Conservation (phyloP, 257 asterid species). For the Solanum clarkiae region DNA sequence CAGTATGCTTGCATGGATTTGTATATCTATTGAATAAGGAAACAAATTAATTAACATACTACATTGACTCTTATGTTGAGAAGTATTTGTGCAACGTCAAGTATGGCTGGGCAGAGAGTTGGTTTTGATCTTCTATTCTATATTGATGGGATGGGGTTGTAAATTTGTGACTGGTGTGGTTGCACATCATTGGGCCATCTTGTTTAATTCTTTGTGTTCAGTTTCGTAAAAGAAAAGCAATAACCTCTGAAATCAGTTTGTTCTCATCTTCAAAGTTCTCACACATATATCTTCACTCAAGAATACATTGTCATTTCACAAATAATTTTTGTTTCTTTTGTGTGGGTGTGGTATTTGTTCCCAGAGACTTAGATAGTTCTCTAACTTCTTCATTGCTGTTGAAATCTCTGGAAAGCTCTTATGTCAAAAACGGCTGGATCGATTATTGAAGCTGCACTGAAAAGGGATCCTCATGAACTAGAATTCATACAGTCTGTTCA, state of each 20-base stretch:
- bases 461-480: slow-evolving; percentile 91
- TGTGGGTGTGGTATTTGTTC: neutral
- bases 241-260: neutral
- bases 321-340: neutral
- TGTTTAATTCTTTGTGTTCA: neutral
- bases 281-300: neutral
- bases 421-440: slow-evolving; percentile 99
- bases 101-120: neutral
- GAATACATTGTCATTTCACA: neutral
- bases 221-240: neutral
- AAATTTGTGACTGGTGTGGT: neutral
- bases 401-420: slow-evolving; percentile 53
- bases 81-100: neutral
- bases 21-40: neutral
- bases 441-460: slow-evolving; percentile 88
- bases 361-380: neutral
- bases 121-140: neutral
- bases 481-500: slow-evolving; percentile 93
- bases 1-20: neutral
- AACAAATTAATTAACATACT: neutral
- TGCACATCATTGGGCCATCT: neutral
- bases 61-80: neutral
- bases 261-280: neutral
- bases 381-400: slow-evolving; percentile 14
- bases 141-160: neutral